These are phyloP conservation scores for Platanthera zijinensis DNA, from an alignment of 106 monocot species.

Conservation along the genomic window DNA sequence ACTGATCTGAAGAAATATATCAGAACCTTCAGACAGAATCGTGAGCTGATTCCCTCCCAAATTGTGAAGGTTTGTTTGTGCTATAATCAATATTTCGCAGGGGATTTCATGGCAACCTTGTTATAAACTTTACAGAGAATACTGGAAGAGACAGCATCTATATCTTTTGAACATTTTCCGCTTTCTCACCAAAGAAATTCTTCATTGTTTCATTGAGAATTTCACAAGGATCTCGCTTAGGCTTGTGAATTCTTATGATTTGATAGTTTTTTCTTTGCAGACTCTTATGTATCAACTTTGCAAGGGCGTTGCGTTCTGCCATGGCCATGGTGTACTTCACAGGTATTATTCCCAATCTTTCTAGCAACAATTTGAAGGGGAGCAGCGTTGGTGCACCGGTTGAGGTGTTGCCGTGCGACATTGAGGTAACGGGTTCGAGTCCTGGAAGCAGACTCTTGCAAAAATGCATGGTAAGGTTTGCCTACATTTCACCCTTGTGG, in stretches of 20 bases:
- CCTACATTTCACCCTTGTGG: too few relatives aligned
- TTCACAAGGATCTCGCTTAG: neutral
- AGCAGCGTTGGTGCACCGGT: too few relatives aligned
- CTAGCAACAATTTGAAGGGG: too few relatives aligned
- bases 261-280: slow-evolving; percentile 15
- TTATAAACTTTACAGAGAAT: neutral
- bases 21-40: slow-evolving; percentile 43
- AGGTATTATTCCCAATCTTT: slow-evolving; percentile 24
- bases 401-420: too few relatives aligned
- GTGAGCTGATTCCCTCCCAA: slow-evolving; percentile 36
- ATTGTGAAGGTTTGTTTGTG: slow-evolving; percentile 62
- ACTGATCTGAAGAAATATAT: slow-evolving; percentile 91
- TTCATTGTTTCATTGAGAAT: neutral
- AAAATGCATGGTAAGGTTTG: too few relatives aligned
- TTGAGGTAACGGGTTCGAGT: too few relatives aligned
- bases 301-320: slow-evolving; percentile 92
- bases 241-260: neutral
- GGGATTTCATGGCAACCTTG: neutral
- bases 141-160: too few relatives aligned
- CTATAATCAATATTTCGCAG: neutral
- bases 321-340: slow-evolving; percentile 88
- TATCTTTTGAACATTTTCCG: neutral
- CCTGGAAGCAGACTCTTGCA: too few relatives aligned
- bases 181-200: neutral
- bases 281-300: slow-evolving; percentile 95